Percentiles rank a stretch among this genome's conserved stretches.
phyloP scores from a whole-genome alignment of 2,329 filamentous ascomycete species.

The Exserohilum turcica region DNA sequence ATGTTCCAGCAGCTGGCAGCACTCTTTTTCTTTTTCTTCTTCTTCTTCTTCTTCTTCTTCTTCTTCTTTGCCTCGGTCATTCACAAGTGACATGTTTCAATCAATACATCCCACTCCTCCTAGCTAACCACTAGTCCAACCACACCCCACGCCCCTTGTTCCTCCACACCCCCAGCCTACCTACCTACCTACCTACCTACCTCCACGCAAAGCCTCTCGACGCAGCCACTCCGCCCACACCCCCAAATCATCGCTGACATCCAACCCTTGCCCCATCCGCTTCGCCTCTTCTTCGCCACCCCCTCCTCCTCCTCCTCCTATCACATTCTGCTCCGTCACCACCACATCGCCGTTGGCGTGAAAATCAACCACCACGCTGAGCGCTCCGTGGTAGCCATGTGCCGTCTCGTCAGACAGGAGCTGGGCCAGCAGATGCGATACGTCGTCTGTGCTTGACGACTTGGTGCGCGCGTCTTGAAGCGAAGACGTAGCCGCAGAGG shows the following conservation, averaged over 20 bases:
- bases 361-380: conserved; percentile 63
- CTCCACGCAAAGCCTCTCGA: conserved; percentile 18
- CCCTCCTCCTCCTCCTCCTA: conserved; percentile 33
- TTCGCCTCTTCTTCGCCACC: conserved; percentile 31
- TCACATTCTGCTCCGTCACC: conserved; percentile 63
- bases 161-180: background rate
- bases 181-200: background rate
- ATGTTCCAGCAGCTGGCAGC: too few species aligned
- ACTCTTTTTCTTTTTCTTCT: too few species aligned
- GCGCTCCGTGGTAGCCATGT: conserved; percentile 36
- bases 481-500: conserved; percentile 14
- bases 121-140: background rate
- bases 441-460: conserved; percentile 9
- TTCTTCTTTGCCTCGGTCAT: too few species aligned
- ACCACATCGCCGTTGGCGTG: conserved; percentile 64
- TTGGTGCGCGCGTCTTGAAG: background rate
- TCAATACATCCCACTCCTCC: background rate
- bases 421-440: conserved; percentile 15
- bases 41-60: too few species aligned
- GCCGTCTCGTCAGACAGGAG: conserved; percentile 24
- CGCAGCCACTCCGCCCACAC: conserved; percentile 59
- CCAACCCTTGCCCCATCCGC: conserved; percentile 52
- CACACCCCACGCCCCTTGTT: too few species aligned
- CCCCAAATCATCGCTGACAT: conserved; percentile 55
- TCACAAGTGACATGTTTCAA: too few species aligned